Base-by-base conservation (phyloP, 2,329 filamentous ascomycete species). In the Metarhizium anisopliae region DNA sequence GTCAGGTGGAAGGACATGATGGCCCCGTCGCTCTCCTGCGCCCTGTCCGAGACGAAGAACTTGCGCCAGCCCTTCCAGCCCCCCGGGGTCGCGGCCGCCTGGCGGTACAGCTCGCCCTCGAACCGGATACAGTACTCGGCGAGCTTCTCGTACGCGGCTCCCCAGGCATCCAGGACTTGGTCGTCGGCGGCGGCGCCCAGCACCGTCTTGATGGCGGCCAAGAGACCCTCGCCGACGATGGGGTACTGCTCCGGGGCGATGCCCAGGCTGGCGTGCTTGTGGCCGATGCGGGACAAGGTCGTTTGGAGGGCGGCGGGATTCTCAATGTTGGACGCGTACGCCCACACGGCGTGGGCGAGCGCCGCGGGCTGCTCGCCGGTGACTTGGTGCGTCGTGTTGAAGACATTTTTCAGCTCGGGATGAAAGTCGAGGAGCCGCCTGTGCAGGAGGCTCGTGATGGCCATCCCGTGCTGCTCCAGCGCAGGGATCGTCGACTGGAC, bases 391-490 rank as follows among this genome's bases (percentile, higher is more conserved):
- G 60, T 59, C 47, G 59, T 61, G 56, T 88, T 89, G 78, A 89
- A 89, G 67, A 85, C 73, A 65, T 83, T 78, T 61, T 82, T 79
- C 30, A 90, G 77, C 40, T 81, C 77, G 0, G 85, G 85, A 56
- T 87, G 75, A 40, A 81, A 80, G 4, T 66, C 64, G 35, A 90
- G 73, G 74, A 90, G 79, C 63, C 80, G 82, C 59, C 75, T 74
- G 74, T 90, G 90, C 73, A 90, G 89, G 56, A 79, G 75, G 6
- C 75, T 76, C 2, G 85, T 84, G 65, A 90, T 87, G 58, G 77
- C 73, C 55, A 77, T 75, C 66, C 86, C 86, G 67, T 89, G 81
- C 58, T 83, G 49, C 14, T 51, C 49, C 16, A 51, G 76, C 20
- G 84, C 77, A 4, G 86, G 86, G 55, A 86, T 80, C 4, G 85